Evolutionary conservation across 768 basidiomycete species (phyloP), one percentile per base, ranked within the genome.

Genomic region (Baorangia bicolor): DNA sequence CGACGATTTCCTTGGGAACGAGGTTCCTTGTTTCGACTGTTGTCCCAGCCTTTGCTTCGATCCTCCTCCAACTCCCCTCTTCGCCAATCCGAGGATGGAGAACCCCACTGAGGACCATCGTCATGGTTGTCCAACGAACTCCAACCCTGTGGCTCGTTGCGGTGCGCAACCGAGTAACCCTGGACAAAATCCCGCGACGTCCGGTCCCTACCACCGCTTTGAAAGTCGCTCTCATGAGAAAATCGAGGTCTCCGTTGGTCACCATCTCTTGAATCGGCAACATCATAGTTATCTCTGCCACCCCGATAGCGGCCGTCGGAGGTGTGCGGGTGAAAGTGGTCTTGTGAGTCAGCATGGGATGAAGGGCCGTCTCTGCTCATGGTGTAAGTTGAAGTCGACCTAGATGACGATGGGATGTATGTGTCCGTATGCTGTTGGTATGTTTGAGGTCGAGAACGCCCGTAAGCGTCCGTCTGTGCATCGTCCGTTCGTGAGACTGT

Each of bases 251-350:
- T 67, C 75, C 85, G 82, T 28, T 74, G 71, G 56, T 78, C 78
- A 21, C 74, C 68, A 41, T 77, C 79, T 55, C 79, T 77, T 34
- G 78, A 68, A 51, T 77, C 73, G 49, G 69, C 55, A 18, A 64
- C 63, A 53, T 82, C 81, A 64, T 80, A 79, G 51, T 71, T 77
- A 57, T 80, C 79, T 69, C 80, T 79, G 54, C 81, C 72, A 44
- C 73, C 68, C 49, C 78, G 81, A 70, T 76, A 73, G 67, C 84
- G 82, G n/a, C 68, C 67, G 58, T 84, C 83, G 61, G 80, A 70
- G 70, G 61, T 44, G 61, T 73, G 74, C 21, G 67, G 58, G 64
- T 72, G 65, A 59, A 64, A 70, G 49, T 61, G 71, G 54, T 78
- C 78, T 75, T 82, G 64, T 75, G 80, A 63, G 73, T 76, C 64